Conservation (phyloP, 169 alveolate genomes). For the Pseudocohnilembus persalinus region DNA sequence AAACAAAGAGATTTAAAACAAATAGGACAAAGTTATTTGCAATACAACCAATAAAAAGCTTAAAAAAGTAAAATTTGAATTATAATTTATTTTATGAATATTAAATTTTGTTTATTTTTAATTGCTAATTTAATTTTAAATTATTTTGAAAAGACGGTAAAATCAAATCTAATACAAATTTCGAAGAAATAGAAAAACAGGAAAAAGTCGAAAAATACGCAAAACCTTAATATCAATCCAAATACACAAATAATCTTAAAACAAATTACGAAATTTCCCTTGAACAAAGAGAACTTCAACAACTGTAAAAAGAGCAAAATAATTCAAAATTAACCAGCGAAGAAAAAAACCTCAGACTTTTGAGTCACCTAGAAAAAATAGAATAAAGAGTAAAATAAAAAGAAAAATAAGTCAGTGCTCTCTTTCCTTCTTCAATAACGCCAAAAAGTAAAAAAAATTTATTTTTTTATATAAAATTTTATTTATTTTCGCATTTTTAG, state of each 20-base stretch:
- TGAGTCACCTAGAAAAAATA: neutral
- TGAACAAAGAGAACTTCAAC: neutral
- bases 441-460: too few species aligned
- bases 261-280: too few species aligned
- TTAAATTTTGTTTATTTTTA: too few species aligned
- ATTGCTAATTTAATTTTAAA: too few species aligned
- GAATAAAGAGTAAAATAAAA: neutral
- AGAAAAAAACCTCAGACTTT: neutral
- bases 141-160: too few species aligned
- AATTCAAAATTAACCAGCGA: neutral
- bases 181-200: neutral
- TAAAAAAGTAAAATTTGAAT: too few species aligned
- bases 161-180: too few species aligned
- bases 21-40: neutral
- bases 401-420: neutral
- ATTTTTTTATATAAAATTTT: too few species aligned
- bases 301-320: neutral
- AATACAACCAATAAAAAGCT: neutral
- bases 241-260: neutral
- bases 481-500: too few species aligned
- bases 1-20: neutral
- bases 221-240: neutral
- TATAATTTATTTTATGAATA: too few species aligned
- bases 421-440: too few species aligned
- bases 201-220: neutral